Conservation (phyloP, 2,329 filamentous ascomycete genomes). For the Colletotrichum sp. region DNA sequence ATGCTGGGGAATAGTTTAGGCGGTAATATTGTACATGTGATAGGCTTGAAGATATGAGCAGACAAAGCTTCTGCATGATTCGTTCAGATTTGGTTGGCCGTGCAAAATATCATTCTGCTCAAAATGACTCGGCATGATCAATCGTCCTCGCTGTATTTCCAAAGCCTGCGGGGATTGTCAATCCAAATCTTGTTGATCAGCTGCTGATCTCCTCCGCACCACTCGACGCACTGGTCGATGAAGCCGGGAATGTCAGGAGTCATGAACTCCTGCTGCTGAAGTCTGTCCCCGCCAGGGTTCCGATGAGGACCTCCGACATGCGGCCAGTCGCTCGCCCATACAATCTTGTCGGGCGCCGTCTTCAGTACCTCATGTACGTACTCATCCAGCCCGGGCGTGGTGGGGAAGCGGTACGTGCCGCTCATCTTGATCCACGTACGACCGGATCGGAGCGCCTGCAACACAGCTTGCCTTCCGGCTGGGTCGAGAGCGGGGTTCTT, state of each 20-base stretch:
- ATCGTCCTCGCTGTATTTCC: neutral
- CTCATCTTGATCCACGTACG: neutral
- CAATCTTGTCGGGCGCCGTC: slow-evolving; percentile 2
- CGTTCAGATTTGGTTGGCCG: neutral
- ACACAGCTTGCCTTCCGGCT: neutral
- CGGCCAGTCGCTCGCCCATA: slow-evolving; percentile 15
- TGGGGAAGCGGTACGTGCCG: neutral
- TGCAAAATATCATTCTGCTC: neutral
- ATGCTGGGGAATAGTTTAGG: neutral
- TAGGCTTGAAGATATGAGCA: neutral
- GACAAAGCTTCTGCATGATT: neutral
- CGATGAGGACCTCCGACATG: neutral
- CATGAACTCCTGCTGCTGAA: neutral
- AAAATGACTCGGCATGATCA: neutral
- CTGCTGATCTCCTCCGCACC: neutral
- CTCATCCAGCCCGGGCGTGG: neutral
- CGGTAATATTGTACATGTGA: neutral
- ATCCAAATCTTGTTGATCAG: neutral
- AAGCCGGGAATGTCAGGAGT: neutral
- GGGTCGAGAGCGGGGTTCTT: neutral
- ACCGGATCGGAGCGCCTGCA: neutral
- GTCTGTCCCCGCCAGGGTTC: neutral
- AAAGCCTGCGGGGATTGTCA: neutral
- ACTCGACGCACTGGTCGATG: neutral
- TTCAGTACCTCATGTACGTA: neutral